Evolutionary conservation across 2,329 filamentous ascomycete species (phyloP).

Genomic region (Aureobasidium sp.): DNA sequence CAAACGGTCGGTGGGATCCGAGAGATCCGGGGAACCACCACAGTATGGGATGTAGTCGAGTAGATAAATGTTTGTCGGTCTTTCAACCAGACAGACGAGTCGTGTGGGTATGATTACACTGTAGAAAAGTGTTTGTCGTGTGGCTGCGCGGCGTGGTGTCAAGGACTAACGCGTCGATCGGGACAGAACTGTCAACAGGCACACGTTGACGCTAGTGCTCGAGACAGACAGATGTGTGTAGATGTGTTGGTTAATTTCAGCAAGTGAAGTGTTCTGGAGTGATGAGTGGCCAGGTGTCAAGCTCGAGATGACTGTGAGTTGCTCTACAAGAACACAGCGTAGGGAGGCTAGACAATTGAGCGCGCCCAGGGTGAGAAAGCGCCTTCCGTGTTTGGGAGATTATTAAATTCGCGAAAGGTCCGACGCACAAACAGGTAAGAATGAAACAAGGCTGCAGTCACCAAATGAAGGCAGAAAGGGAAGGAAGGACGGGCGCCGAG

Average conservation of each 20-base stretch:
- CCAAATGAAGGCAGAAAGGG: constrained; percentile 13
- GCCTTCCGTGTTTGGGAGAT: constrained; percentile 3
- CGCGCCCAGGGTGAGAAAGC: neutral
- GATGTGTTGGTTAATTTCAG: neutral
- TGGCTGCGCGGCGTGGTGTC: constrained; percentile 10
- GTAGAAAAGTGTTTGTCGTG: constrained; percentile 5
- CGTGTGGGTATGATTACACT: neutral
- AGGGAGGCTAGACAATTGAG: neutral
- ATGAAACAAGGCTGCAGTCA: constrained; percentile 15
- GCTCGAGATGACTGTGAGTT: constrained; percentile 9
- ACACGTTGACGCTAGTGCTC: constrained; percentile 13
- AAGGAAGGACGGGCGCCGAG: constrained; percentile 13
- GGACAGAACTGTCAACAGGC: constrained; percentile 6
- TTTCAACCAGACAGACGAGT: constrained; percentile 13
- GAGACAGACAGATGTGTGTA: constrained; percentile 6
- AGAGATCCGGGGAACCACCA: neutral
- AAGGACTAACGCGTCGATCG: constrained; percentile 12
- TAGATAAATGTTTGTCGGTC: constrained; percentile 12
- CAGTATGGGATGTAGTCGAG: constrained; percentile 7
- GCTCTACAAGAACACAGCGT: constrained; percentile 12
- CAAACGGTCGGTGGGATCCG: neutral
- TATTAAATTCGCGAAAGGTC: constrained; percentile 3
- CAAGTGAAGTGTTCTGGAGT: neutral
- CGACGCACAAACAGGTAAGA: constrained; percentile 10
- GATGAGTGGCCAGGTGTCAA: constrained; percentile 11